A percentile compares a stretch with the other conserved stretches of the same genome.
Conservation (phyloP, 2,329 filamentous ascomycete species). For the Colletotrichum lini region DNA sequence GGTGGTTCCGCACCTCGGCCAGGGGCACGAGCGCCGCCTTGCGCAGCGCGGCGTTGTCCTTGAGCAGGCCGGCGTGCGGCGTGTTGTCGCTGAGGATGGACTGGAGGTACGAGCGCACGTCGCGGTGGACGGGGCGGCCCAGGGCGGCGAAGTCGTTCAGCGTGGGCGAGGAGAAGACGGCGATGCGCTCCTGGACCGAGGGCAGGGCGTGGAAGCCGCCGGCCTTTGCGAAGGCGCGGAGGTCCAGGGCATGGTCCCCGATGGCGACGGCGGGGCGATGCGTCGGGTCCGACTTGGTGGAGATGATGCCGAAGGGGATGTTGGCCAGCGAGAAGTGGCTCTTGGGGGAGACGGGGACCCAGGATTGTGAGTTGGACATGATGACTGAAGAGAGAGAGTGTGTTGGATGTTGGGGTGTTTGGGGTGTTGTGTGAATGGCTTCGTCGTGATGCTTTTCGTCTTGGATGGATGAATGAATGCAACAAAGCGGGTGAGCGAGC, state of each 20-base stretch:
- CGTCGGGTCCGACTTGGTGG: conserved; percentile 67
- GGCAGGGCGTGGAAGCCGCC: conserved; percentile 56
- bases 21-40: conserved; percentile 48
- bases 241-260: conserved; percentile 79
- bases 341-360: conserved; percentile 52
- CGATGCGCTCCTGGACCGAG: conserved; percentile 46
- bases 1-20: conserved; percentile 72
- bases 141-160: conserved; percentile 81
- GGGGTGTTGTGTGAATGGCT: no score
- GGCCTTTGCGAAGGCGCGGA: conserved; percentile 70
- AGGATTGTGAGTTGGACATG: conserved; percentile 44
- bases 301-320: conserved; percentile 88
- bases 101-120: conserved; percentile 79
- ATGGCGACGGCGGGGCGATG: conserved; percentile 80
- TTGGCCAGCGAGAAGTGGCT: conserved; percentile 80
- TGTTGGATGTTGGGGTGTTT: no score
- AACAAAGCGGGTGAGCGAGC: no score
- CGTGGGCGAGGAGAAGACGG: conserved; percentile 61
- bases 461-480: no score
- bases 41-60: conserved; percentile 53
- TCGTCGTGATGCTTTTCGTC: no score
- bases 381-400: background rate
- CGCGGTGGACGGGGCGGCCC: conserved; percentile 77
- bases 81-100: conserved; percentile 71
- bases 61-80: conserved; percentile 51